Percentiles rank a stretch among this genome's conserved stretches.
These are phyloP conservation scores for Botrytis porri DNA, from an alignment of 2,329 filamentous ascomycete species.

Conservation along the genomic window DNA sequence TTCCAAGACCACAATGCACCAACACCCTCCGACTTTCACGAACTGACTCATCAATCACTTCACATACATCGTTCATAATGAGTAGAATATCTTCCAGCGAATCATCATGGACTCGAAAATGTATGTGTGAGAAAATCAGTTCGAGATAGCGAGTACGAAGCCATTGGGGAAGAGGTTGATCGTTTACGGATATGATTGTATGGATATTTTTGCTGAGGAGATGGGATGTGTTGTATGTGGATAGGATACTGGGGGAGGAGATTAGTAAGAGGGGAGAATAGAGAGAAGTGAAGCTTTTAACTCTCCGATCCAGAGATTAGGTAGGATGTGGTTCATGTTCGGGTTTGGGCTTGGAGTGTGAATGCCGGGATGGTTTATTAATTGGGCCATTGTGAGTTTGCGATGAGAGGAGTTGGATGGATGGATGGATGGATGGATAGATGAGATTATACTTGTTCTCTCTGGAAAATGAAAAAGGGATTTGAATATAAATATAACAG, in stretches of 20 bases:
- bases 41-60: not conserved
- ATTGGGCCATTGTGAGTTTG: not conserved
- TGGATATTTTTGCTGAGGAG: not conserved
- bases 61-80: not conserved
- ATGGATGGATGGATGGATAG: not conserved
- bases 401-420: not conserved
- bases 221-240: not conserved
- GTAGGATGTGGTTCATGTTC: not conserved
- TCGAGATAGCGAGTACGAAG: not conserved
- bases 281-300: not conserved
- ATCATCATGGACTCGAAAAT: constrained; percentile 3
- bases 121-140: not conserved
- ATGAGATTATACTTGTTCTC: not conserved
- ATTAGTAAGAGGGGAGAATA: not conserved
- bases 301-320: constrained; percentile 4
- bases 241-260: not conserved
- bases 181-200: not conserved
- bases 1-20: constrained; percentile 5
- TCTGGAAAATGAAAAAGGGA: accelerated
- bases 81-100: not conserved
- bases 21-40: not conserved
- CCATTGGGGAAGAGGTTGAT: constrained; percentile 4
- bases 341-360: not conserved
- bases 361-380: not conserved
- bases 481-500: not conserved